Percentiles rank a stretch among this genome's conserved stretches.
These are phyloP conservation scores for Talaromyces verruculosus DNA, from an alignment of 2,329 filamentous ascomycete species.

Conservation along the genomic window DNA sequence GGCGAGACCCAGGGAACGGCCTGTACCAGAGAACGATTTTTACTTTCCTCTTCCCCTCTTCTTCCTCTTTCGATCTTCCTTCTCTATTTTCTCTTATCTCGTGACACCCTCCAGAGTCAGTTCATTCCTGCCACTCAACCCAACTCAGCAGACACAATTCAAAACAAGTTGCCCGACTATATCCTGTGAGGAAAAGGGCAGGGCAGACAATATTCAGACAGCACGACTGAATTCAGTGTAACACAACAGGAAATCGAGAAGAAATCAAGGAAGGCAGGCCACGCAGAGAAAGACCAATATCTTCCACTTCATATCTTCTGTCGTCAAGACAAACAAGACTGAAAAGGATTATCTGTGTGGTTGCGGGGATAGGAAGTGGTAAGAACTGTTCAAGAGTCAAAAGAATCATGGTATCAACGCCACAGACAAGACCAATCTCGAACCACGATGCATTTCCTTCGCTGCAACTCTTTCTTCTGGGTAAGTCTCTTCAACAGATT, in stretches of 20 bases:
- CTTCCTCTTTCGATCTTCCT: neutral
- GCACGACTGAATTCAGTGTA: neutral
- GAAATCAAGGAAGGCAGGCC: slow-evolving; percentile 18
- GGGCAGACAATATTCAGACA: neutral
- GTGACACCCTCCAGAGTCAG: neutral
- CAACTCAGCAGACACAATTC: neutral
- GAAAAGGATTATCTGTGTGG: slow-evolving; percentile 18
- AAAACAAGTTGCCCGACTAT: neutral
- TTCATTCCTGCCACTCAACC: neutral
- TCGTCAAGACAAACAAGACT: neutral
- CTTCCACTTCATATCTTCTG: neutral
- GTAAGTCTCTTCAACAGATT: slow-evolving; percentile 50
- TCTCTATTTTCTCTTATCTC: neutral
- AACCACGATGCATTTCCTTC: slow-evolving; percentile 76
- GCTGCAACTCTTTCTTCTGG: slow-evolving; percentile 78
- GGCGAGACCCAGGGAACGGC: neutral
- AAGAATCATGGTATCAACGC: slow-evolving; percentile 61
- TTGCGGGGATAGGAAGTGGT: slow-evolving; percentile 40
- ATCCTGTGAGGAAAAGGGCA: slow-evolving; percentile 9
- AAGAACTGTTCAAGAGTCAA: slow-evolving; percentile 52
- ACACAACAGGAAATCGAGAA: neutral
- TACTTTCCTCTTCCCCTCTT: neutral
- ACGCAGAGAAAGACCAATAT: slow-evolving; percentile 16
- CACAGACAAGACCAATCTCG: slow-evolving; percentile 55
- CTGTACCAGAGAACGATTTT: neutral